phyloP scores from a whole-genome alignment of 2,329 filamentous ascomycete species.

The Colletotrichum gigasporum region DNA sequence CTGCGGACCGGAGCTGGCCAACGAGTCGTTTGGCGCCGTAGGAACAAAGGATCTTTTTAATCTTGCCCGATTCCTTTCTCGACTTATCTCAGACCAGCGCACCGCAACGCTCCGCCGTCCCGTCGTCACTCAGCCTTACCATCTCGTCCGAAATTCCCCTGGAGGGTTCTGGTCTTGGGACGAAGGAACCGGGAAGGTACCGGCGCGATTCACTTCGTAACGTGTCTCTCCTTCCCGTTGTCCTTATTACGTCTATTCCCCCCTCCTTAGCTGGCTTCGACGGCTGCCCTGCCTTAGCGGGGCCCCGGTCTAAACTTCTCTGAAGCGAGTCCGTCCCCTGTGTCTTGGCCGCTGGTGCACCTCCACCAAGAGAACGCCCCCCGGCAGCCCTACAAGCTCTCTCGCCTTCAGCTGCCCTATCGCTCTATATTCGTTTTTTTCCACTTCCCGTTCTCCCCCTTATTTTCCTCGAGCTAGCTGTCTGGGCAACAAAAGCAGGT shows the following conservation, averaged over 20 bases:
- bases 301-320: background rate
- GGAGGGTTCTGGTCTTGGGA: slow-evolving; percentile 4
- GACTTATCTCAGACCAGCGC: background rate
- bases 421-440: background rate
- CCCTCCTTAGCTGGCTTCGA: background rate
- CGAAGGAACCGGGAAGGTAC: too few relatives aligned
- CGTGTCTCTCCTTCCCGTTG: background rate
- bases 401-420: slow-evolving; percentile 22
- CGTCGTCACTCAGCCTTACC: slow-evolving; percentile 20
- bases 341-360: slow-evolving; percentile 5
- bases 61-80: slow-evolving; percentile 1
- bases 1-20: slow-evolving; percentile 4
- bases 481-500: slow-evolving; percentile 6
- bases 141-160: background rate
- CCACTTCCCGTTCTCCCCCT: background rate
- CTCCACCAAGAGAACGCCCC: slow-evolving; percentile 8
- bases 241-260: background rate
- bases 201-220: background rate
- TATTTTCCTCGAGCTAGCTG: background rate
- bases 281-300: background rate
- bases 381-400: slow-evolving; percentile 24
- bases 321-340: background rate
- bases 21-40: slow-evolving; percentile 13
- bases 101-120: background rate
- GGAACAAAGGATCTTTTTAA: background rate